Conservation (phyloP, 495 filamentous ascomycete genomes). For the Hypomontagnella submonticulosa region DNA sequence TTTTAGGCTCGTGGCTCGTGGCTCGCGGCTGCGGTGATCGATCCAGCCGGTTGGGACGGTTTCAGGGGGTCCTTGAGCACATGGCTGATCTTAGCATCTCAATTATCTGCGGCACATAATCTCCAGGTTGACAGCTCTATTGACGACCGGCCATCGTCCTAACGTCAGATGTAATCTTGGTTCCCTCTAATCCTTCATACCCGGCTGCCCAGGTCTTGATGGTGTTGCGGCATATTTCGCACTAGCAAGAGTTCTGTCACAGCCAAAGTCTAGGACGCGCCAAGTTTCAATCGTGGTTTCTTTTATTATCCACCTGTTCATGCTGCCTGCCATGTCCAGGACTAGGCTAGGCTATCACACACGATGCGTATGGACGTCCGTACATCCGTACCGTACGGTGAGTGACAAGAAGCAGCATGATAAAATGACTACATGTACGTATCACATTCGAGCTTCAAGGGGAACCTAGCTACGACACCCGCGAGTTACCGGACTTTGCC, state of each 20-base stretch:
- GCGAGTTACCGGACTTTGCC: conserved; percentile 12
- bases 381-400: no score
- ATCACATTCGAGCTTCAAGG: conserved; percentile 13
- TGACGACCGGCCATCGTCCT: conserved; percentile 3
- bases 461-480: conserved; percentile 15
- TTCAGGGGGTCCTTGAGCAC: conserved; percentile 37
- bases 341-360: no score
- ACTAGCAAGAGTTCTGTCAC: not conserved
- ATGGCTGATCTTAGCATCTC: conserved; percentile 34
- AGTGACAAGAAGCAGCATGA: no score
- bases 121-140: conserved; percentile 10
- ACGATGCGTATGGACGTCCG: no score
- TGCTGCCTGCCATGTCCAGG: no score
- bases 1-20: conserved; percentile 10
- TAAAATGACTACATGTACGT: not conserved
- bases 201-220: not conserved
- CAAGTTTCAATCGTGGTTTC: conserved; percentile 6
- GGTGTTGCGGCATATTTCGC: conserved; percentile 13
- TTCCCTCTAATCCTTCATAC: not conserved
- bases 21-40: conserved; percentile 38
- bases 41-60: conserved; percentile 36
- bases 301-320: conserved; percentile 1
- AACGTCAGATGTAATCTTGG: conserved; percentile 1
- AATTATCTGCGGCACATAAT: conserved; percentile 8
- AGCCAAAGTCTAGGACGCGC: conserved; percentile 6